Conservation (phyloP, 106 monocot species). For the Allium fistulosum region DNA sequence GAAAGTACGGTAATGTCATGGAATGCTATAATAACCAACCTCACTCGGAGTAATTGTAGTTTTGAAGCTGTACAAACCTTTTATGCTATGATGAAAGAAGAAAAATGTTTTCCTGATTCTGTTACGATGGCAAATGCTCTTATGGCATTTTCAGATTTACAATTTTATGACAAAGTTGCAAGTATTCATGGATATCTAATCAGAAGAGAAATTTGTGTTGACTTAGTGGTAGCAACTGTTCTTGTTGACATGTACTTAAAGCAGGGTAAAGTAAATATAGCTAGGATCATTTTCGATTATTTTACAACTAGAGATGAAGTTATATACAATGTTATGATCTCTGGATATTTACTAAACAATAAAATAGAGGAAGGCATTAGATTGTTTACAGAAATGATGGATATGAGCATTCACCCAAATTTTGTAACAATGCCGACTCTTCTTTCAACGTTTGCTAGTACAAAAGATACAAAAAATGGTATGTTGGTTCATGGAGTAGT, state of each 20-base stretch:
- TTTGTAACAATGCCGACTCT: conserved; percentile 33
- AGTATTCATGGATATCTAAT: conserved; percentile 40
- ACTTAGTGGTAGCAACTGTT: conserved; percentile 39
- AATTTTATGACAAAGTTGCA: conserved; percentile 11
- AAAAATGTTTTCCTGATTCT: conserved; percentile 34
- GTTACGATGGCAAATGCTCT: conserved; percentile 52
- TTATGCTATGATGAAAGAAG: conserved; percentile 27
- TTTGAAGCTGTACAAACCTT: conserved; percentile 32
- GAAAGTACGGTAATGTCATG: conserved; percentile 34
- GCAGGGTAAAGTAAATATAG: conserved; percentile 17
- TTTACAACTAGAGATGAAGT: conserved; percentile 26
- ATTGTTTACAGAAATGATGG: conserved; percentile 26
- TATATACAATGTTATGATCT: conserved; percentile 46
- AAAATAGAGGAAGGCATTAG: conserved; percentile 15
- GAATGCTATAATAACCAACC: conserved; percentile 49
- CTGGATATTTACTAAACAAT: conserved; percentile 38
- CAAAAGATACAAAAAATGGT: conserved; percentile 21
- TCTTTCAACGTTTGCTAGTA: conserved; percentile 32
- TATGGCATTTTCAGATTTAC: conserved; percentile 39
- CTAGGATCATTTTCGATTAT: conserved; percentile 36
- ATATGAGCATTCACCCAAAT: conserved; percentile 27
- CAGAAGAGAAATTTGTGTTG: conserved; percentile 38
- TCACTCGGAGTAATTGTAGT: conserved; percentile 25
- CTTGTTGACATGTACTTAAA: conserved; percentile 45
- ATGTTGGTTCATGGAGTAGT: conserved; percentile 42